Base-by-base conservation (phyloP, 2,329 filamentous ascomycete species). In the Drechmeria coniospora region DNA sequence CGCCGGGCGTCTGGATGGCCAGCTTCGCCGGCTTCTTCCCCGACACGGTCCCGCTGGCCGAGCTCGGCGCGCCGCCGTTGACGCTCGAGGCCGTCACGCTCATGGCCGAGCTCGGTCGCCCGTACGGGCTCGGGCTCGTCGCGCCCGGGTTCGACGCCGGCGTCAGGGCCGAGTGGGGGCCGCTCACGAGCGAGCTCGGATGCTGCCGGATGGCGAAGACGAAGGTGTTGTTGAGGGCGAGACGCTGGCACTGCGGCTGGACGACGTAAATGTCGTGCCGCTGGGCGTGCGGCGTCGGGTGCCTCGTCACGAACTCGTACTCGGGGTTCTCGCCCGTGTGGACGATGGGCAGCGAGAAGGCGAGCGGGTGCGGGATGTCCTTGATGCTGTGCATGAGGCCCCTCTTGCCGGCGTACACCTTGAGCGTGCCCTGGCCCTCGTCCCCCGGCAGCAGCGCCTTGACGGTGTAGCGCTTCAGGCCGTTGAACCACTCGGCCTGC, bases 381-480 rank as follows among this genome's bases (percentile, higher is more conserved):
- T 90, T 90, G 60, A 90, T 87, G 37, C 81, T 92, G 56, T 95
- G 90, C 86, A 95, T 95, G 30, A 98, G 64, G 1, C 92, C 92
- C 36, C 86, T 74, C 51, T 86, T 90, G 34, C 92, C 90, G 9
- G 86, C 87, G 51, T 94, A 98, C 20, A 98, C 63, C 51, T 92
- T 94, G 32, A 98, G 59, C 9, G 79, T 70, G 23, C 82, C 90
- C 23, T 81, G 77, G 9, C 86, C 86, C 54, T 94, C 87, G 40
- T 95, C 87, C 15, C 83, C 80, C 1, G 92, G 87, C 1, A 98
- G 61, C 11, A 95, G 59, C 2, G 83, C 90, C 53, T 98, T 98
- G 45, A 98, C 65, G 0, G 84, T 92, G 50, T 92, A 94, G 17
- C 83, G 74, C 53, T 98, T 98, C 38, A 78, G 64, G 11, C 84